phyloP scores from a whole-genome alignment of 495 filamentous ascomycete species.

The Thozetella sp. region DNA sequence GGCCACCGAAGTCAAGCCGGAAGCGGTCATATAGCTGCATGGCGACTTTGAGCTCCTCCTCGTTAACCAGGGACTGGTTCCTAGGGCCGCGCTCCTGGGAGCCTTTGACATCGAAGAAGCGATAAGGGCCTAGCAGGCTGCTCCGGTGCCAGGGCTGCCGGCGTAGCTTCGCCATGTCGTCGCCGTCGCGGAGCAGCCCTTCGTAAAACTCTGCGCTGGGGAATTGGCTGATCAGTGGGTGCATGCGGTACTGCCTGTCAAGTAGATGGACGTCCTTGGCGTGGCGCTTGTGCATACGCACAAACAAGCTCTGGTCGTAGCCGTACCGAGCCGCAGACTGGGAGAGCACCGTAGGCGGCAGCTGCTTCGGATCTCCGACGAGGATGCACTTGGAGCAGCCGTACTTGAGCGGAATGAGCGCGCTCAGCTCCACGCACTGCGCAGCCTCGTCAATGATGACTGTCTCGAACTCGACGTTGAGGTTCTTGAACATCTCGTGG shows the following conservation, averaged over 20 bases:
- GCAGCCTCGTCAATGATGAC: conserved; percentile 98
- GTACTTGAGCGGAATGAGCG: conserved; percentile 95
- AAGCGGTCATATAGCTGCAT: conserved; percentile 82
- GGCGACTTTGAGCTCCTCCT: conserved; percentile 81
- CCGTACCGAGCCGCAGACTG: conserved; percentile 89
- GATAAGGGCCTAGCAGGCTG: conserved; percentile 81
- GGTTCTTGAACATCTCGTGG: conserved; percentile 94
- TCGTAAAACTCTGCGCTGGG: conserved; percentile 93
- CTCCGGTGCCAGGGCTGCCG: conserved; percentile 83
- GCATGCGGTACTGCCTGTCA: conserved; percentile 98
- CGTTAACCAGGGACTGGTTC: conserved; percentile 88
- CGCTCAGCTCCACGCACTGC: conserved; percentile 96
- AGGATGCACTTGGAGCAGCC: conserved; percentile 96
- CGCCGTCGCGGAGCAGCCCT: conserved; percentile 79
- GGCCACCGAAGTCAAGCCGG: conserved; percentile 63
- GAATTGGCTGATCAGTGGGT: conserved; percentile 90
- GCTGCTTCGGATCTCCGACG: conserved; percentile 95
- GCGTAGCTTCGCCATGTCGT: conserved; percentile 75
- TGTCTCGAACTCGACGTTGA: conserved; percentile 96
- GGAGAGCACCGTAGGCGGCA: conserved; percentile 94
- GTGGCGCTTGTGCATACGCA: conserved; percentile 93
- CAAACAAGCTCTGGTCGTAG: conserved; percentile 97
- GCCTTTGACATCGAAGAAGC: conserved; percentile 97
- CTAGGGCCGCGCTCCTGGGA: conserved; percentile 75
- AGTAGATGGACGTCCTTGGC: conserved; percentile 89